These are phyloP conservation scores for Sugiyamaella xylanicola DNA, from an alignment of 1,139 yeast genomes.

Conservation along the genomic window DNA sequence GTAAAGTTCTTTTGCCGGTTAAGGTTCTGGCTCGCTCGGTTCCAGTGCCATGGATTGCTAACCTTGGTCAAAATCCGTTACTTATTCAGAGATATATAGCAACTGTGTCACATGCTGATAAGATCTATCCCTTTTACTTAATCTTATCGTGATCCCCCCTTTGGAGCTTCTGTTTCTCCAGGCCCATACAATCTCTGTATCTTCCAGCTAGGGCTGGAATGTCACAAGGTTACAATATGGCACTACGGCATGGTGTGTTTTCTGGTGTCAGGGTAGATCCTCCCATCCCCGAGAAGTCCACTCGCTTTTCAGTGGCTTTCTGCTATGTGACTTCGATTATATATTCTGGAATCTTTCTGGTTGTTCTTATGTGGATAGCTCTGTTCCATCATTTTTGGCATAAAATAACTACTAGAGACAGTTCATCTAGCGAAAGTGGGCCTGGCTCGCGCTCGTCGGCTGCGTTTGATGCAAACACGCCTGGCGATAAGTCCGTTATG, in stretches of 20 bases:
- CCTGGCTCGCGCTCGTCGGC: background rate
- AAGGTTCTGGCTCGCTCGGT: too few species aligned
- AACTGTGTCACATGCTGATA: too few species aligned
- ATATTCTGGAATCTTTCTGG: slow-evolving; percentile 39
- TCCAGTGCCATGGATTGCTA: too few species aligned
- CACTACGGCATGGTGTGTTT: slow-evolving; percentile 8
- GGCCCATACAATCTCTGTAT: too few species aligned
- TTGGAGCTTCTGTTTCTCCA: too few species aligned
- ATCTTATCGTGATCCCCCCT: too few species aligned
- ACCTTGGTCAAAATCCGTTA: too few species aligned
- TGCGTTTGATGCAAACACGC: slow-evolving; percentile 1
- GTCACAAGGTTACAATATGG: slow-evolving; percentile 2
- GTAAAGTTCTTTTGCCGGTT: too few species aligned
- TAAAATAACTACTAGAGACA: background rate
- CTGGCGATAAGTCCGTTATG: slow-evolving; percentile 6
- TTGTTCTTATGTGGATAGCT: slow-evolving; percentile 24
- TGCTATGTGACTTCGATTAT: slow-evolving; percentile 35
- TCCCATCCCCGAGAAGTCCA: slow-evolving; percentile 10
- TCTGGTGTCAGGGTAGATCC: slow-evolving; percentile 15
- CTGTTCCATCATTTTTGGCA: slow-evolving; percentile 11
- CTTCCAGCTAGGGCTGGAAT: too few species aligned
- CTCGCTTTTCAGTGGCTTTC: slow-evolving; percentile 15
- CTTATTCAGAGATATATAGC: too few species aligned
- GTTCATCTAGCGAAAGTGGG: background rate
- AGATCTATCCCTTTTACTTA: too few species aligned